These are phyloP conservation scores for Phytophthora nicotianae DNA, from an alignment of 352 stramenopile genomes.

Conservation along the genomic window DNA sequence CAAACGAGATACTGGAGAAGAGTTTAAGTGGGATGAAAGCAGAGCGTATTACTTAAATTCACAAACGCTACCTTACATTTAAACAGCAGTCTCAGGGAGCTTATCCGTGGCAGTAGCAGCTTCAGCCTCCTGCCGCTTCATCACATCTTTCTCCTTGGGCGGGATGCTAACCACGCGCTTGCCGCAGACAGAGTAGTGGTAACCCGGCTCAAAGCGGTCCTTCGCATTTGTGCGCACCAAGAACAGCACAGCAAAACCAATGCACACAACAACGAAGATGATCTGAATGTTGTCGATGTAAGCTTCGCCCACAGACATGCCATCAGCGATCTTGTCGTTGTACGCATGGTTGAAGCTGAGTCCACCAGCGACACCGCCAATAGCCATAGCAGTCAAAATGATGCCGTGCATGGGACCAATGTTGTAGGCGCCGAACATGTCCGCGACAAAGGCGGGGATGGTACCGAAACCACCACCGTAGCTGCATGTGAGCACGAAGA, in stretches of 20 bases:
- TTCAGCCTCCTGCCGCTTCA: conserved; percentile 28
- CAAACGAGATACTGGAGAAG: not conserved
- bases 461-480: conserved; percentile 80
- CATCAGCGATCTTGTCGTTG: conserved; percentile 43
- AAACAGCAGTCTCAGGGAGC: conserved; percentile 27
- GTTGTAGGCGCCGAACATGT: conserved; percentile 87
- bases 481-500: conserved; percentile 77
- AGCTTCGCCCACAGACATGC: conserved; percentile 51
- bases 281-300: conserved; percentile 81
- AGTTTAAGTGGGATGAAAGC: conserved; percentile 7
- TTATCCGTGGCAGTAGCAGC: conserved; percentile 18
- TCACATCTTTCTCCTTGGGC: conserved; percentile 44
- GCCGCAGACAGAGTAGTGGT: conserved; percentile 70
- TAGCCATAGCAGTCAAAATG: conserved; percentile 79
- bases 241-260: conserved; percentile 67
- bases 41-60: conserved; percentile 25
- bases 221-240: conserved; percentile 67
- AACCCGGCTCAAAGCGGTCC: conserved; percentile 72
- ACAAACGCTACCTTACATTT: conserved; percentile 45
- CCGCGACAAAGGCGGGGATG: conserved; percentile 77
- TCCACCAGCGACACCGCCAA: conserved; percentile 72
- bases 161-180: conserved; percentile 69
- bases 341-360: conserved; percentile 74
- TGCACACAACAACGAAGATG: conserved; percentile 68
- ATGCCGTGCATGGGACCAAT: conserved; percentile 59